Percentiles rank a stretch among this genome's conserved stretches.
phyloP scores from a whole-genome alignment of 352 stramenopile species.

The Discostella stelligera region DNA sequence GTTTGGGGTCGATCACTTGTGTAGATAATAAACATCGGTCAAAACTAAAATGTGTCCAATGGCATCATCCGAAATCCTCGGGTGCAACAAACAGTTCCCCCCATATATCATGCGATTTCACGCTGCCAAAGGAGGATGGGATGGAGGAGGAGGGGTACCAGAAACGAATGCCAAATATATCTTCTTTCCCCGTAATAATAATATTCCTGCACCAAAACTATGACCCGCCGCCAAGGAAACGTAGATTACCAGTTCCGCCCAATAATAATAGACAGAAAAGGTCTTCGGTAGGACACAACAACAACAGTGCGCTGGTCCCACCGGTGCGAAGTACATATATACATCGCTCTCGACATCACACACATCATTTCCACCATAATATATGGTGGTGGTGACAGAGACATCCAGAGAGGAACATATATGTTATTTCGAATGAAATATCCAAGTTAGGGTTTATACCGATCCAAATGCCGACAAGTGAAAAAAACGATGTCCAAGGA shows the following conservation, averaged over 20 bases:
- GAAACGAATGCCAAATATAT: not conserved
- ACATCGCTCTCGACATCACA: conserved; percentile 16
- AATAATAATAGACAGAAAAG: conserved; percentile 9
- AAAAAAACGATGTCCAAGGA: conserved; percentile 42
- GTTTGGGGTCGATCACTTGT: conserved; percentile 41
- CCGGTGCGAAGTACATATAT: not conserved
- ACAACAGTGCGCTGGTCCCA: too few species aligned
- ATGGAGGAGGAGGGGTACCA: not conserved
- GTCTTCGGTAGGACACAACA: conserved; percentile 7
- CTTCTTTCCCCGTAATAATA: not conserved
- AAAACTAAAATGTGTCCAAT: not conserved
- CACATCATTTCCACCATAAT: not conserved
- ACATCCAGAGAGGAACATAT: conserved; percentile 22
- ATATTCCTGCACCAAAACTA: not conserved
- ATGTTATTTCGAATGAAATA: conserved; percentile 17
- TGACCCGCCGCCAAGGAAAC: conserved; percentile 17
- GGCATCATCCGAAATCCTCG: conserved; percentile 11
- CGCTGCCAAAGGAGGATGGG: not conserved
- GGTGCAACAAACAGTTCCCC: not conserved
- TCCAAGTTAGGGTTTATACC: conserved; percentile 35
- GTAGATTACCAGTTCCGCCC: not conserved
- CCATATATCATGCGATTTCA: conserved; percentile 24
- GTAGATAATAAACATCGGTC: not conserved
- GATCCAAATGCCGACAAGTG: conserved; percentile 4
- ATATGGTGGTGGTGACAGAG: not conserved